Evolutionary conservation across 2,329 filamentous ascomycete genomes (phyloP).

Genomic region (Colletotrichum sp.): DNA sequence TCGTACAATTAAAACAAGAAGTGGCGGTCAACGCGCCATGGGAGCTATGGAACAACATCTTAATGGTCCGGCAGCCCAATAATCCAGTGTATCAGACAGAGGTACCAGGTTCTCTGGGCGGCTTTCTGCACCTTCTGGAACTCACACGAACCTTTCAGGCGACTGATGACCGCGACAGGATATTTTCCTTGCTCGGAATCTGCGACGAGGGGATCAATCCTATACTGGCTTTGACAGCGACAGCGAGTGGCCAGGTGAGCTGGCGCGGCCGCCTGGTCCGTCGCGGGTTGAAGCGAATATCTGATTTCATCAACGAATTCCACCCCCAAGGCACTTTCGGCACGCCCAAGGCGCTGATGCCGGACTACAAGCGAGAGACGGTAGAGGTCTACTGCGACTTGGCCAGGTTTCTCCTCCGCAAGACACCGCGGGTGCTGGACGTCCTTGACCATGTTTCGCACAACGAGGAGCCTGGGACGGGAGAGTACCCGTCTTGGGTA

Average conservation of each 20-base stretch:
- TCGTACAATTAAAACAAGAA: neutral
- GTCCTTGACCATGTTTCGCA: conserved; percentile 20
- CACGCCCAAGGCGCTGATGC: conserved; percentile 4
- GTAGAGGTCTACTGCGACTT: conserved; percentile 19
- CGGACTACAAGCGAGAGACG: conserved; percentile 17
- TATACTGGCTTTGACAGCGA: conserved; percentile 6
- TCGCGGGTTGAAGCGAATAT: conserved; percentile 8
- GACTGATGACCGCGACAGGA: conserved; percentile 11
- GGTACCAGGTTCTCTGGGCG: neutral
- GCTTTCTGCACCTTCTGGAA: conserved; percentile 7
- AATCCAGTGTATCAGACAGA: neutral
- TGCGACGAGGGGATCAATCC: conserved; percentile 14
- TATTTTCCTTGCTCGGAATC: conserved; percentile 8
- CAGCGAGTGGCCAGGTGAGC: neutral
- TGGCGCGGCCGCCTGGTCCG: conserved; percentile 7
- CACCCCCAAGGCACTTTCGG: conserved; percentile 6
- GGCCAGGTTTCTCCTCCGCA: conserved; percentile 19
- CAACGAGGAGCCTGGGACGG: conserved; percentile 1
- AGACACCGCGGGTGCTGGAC: conserved; percentile 14
- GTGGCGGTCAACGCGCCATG: neutral
- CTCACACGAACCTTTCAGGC: conserved; percentile 10
- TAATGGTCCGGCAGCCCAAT: neutral
- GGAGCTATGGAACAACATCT: conserved; percentile 11
- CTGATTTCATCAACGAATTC: conserved; percentile 7
- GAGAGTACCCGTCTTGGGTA: conserved; percentile 21